These are phyloP conservation scores for Cordyceps cateniannulata DNA, from an alignment of 2,329 filamentous ascomycete genomes.

Conservation along the genomic window DNA sequence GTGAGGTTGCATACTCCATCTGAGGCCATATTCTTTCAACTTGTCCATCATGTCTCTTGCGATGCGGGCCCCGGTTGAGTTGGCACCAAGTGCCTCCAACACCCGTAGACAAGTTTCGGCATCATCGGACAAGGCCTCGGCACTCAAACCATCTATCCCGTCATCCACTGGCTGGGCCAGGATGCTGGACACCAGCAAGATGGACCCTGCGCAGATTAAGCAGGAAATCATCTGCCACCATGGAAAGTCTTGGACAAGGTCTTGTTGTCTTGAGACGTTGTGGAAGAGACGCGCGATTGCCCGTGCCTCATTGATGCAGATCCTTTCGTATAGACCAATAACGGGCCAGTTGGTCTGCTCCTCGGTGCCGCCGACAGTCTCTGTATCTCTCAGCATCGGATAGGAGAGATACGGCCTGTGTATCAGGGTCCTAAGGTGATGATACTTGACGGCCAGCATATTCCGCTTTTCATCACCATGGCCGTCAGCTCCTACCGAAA, in stretches of 20 bases:
- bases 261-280: not conserved
- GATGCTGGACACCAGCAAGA: not conserved
- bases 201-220: not conserved
- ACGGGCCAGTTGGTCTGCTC: not conserved
- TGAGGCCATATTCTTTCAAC: not conserved
- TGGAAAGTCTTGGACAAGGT: not conserved
- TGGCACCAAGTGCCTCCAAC: not conserved
- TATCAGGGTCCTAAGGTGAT: not conserved
- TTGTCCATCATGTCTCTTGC: not conserved
- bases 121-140: not conserved
- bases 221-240: not conserved
- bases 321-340: not conserved
- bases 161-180: not conserved
- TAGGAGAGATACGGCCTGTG: not conserved
- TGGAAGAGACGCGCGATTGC: not conserved
- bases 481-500: too few relatives aligned
- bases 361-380: not conserved
- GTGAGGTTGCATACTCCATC: too few relatives aligned
- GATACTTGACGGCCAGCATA: not conserved
- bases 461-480: not conserved
- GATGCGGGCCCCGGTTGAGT: not conserved
- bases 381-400: not conserved
- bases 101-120: not conserved
- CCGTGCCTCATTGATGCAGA: not conserved
- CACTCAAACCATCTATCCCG: not conserved